These are phyloP conservation scores for Knufia fluminis DNA, from an alignment of 2,329 filamentous ascomycete genomes.

Conservation along the genomic window DNA sequence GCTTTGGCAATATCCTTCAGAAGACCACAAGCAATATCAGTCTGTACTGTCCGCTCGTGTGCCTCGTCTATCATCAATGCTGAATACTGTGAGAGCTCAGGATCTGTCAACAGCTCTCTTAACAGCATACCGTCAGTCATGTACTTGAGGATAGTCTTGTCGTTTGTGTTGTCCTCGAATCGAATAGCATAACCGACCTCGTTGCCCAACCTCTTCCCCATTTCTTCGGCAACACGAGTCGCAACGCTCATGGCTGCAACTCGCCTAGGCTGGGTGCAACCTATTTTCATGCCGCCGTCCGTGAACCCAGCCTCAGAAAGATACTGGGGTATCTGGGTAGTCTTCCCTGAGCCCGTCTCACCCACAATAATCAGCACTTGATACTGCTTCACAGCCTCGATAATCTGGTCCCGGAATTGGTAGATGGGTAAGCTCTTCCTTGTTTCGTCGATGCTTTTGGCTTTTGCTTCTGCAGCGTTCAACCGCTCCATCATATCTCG, in stretches of 20 bases:
- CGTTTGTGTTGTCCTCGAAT: constrained; percentile 84
- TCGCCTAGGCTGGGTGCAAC: constrained; percentile 86
- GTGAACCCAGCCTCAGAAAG: constrained; percentile 86
- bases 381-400: constrained; percentile 75
- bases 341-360: constrained; percentile 92
- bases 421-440: constrained; percentile 86
- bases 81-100: constrained; percentile 71
- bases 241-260: constrained; percentile 97
- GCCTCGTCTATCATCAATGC: constrained; percentile 96
- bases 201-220: constrained; percentile 78
- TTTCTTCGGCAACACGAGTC: constrained; percentile 89
- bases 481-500: constrained; percentile 69
- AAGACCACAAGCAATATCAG: constrained; percentile 79
- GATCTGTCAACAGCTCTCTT: constrained; percentile 81
- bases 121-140: constrained; percentile 97
- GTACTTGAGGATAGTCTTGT: constrained; percentile 88
- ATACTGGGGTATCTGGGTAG: constrained; percentile 90
- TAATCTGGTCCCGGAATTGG: constrained; percentile 72
- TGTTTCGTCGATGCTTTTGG: constrained; percentile 80
- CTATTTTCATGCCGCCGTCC: constrained; percentile 72
- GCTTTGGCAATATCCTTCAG: constrained; percentile 81
- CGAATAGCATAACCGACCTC: constrained; percentile 93
- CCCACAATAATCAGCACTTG: constrained; percentile 88
- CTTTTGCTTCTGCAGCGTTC: constrained; percentile 79
- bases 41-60: constrained; percentile 84